Percentiles rank a stretch among this genome's conserved stretches.
Conservation (phyloP, 2,329 filamentous ascomycete genomes). For the Fusarium foetens region DNA sequence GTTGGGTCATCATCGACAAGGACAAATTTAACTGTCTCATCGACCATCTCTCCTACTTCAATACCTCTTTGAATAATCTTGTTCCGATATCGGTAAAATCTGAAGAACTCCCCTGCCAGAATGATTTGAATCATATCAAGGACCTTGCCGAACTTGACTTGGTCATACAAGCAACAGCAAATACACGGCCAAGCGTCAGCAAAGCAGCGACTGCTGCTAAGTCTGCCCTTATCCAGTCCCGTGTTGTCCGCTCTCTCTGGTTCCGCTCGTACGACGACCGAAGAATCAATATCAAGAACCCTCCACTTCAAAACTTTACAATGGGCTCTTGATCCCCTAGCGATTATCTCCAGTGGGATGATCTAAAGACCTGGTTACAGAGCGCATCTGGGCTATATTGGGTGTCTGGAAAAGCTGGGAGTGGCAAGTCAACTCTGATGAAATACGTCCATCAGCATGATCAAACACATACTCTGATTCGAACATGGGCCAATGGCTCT, state of each 20-base stretch:
- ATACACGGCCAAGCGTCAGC: accelerated
- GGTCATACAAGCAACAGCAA: neutral
- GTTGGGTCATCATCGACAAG: neutral
- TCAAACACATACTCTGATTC: accelerated
- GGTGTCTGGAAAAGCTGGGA: neutral
- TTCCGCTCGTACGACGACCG: neutral
- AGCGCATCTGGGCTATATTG: neutral
- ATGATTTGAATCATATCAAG: neutral
- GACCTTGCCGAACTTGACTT: neutral
- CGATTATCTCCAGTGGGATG: neutral
- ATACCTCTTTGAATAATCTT: neutral
- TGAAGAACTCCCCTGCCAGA: accelerated
- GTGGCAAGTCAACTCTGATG: neutral
- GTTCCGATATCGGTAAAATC: too few species aligned
- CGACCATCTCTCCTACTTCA: neutral
- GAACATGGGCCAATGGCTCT: accelerated
- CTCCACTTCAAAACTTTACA: neutral
- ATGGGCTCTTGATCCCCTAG: neutral
- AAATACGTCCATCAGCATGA: neutral
- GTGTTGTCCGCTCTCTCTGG: neutral
- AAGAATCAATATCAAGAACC: neutral
- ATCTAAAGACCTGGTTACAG: neutral
- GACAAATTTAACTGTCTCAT: neutral
- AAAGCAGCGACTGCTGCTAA: neutral
- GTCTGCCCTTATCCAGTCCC: accelerated